Conservation (phyloP, 2,329 filamentous ascomycete species). For the Talaromyces rugulosus region DNA sequence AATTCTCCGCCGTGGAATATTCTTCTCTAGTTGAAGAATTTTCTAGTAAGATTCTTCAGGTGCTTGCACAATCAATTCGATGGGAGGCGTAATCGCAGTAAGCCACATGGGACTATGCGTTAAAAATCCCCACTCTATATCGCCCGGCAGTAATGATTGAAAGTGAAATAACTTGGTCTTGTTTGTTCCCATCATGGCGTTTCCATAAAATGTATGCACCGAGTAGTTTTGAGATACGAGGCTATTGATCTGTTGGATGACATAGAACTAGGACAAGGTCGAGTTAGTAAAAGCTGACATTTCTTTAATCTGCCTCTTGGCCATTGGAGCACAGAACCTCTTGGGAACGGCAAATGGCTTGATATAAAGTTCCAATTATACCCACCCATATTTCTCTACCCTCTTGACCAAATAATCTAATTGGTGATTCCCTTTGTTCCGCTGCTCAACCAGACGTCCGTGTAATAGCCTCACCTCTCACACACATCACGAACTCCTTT, state of each 20-base stretch:
- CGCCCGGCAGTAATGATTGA: background rate
- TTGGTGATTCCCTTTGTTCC: background rate
- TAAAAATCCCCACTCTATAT: background rate
- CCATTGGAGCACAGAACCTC: background rate
- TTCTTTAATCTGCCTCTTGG: background rate
- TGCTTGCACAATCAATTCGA: background rate
- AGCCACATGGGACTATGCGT: background rate
- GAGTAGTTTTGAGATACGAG: background rate
- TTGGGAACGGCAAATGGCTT: background rate
- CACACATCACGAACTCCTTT: background rate
- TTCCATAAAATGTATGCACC: background rate
- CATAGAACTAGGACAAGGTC: background rate
- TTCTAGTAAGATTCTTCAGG: background rate
- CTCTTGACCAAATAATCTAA: background rate
- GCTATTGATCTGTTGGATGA: background rate
- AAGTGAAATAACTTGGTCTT: background rate
- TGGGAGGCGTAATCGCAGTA: background rate
- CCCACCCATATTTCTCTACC: background rate
- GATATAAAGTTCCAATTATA: background rate
- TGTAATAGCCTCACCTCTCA: background rate
- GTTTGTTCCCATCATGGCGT: background rate
- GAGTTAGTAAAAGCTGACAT: background rate
- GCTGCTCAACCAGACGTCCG: background rate
- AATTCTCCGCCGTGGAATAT: background rate
- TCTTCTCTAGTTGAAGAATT: background rate